Percentiles rank a stretch among this genome's conserved stretches.
Evolutionary conservation across 805 yeast species (phyloP).

Genomic region (Metschnikowia colocasiae): DNA sequence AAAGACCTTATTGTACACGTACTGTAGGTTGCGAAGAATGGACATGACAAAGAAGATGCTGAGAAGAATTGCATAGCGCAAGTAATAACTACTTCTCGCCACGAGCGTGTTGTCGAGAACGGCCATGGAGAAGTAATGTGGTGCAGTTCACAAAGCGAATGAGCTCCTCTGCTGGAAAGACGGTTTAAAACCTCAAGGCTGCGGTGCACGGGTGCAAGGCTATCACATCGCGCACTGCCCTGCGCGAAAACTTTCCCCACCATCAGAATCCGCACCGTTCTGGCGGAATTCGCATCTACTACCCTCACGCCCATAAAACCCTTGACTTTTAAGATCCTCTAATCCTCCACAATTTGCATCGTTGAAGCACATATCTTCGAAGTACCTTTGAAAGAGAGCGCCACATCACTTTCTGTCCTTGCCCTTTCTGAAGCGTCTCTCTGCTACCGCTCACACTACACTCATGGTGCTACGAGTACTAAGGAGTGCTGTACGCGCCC

Average conservation of each 20-base stretch:
- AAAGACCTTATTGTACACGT: constrained; percentile 46
- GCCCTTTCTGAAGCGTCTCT: not conserved
- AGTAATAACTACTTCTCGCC: constrained; percentile 8
- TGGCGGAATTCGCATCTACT: not conserved
- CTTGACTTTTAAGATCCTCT: not conserved
- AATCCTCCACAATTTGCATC: not conserved
- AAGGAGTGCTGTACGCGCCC: constrained; percentile 18
- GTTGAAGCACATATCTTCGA: not conserved
- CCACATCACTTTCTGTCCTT: not conserved
- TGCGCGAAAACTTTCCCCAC: constrained; percentile 8
- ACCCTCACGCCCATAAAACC: not conserved
- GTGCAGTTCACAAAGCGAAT: not conserved
- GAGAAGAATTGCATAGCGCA: constrained; percentile 30
- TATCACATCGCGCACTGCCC: constrained; percentile 1
- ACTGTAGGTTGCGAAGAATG: constrained; percentile 50
- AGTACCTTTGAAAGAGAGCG: not conserved
- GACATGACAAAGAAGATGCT: constrained; percentile 55
- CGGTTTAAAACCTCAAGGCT: not conserved
- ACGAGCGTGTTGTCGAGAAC: not conserved
- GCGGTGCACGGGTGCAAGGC: constrained; percentile 2
- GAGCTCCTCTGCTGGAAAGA: not conserved
- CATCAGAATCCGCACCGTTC: constrained; percentile 2
- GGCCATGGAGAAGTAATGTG: not conserved
- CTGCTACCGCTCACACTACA: not conserved
- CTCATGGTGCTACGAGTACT: constrained; percentile 8